Evolutionary conservation across 1,139 yeast species (phyloP).

Genomic region (Scheffersomyces segobiensis): DNA sequence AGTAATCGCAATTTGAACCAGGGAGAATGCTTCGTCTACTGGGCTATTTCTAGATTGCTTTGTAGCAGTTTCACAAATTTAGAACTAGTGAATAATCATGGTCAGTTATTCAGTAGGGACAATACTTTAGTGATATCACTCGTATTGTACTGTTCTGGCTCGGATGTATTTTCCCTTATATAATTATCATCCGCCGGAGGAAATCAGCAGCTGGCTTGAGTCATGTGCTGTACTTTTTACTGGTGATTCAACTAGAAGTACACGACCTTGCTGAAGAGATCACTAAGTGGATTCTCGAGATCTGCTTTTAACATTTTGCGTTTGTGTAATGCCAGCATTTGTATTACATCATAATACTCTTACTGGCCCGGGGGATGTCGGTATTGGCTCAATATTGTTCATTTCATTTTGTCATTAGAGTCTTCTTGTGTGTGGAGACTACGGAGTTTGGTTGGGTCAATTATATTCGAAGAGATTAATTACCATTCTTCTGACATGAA

Average conservation of each 20-base stretch:
- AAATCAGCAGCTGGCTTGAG: not conserved
- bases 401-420: not conserved
- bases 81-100: too few species aligned
- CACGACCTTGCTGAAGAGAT: not conserved
- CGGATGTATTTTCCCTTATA: not conserved
- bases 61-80: too few species aligned
- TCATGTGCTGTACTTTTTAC: not conserved
- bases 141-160: not conserved
- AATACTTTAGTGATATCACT: too few species aligned
- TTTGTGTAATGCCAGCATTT: not conserved
- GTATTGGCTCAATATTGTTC: not conserved
- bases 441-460: not conserved
- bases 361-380: not conserved
- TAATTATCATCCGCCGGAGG: not conserved
- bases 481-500: not conserved
- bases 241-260: not conserved
- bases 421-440: not conserved
- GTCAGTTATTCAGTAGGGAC: too few species aligned
- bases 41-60: not conserved
- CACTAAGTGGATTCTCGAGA: not conserved
- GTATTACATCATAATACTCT: too few species aligned
- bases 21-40: not conserved
- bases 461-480: not conserved
- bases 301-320: not conserved
- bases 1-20: not conserved